phyloP scores from a whole-genome alignment of 345 rosid species.

The Hibiscus tridactylites region DNA sequence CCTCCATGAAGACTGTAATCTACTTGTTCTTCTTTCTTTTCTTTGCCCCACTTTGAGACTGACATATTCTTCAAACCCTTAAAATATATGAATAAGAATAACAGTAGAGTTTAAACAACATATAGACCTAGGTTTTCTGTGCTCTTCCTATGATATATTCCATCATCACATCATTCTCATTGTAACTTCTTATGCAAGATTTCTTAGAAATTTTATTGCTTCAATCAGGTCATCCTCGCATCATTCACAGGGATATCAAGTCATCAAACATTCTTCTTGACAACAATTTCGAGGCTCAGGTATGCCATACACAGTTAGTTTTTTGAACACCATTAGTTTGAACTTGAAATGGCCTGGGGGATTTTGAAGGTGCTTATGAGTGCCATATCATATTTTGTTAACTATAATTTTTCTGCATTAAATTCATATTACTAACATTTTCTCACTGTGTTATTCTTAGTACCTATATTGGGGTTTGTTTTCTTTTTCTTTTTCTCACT shows the following conservation, averaged over 20 bases:
- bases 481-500: not conserved
- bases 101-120: not conserved
- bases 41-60: not conserved
- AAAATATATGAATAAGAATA: not conserved
- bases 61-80: not conserved
- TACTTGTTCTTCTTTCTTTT: conserved; percentile 5
- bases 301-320: conserved; percentile 19
- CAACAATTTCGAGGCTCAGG: conserved; percentile 81
- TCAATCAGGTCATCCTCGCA: conserved; percentile 87
- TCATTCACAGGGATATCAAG: conserved; percentile 95
- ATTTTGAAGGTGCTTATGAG: conserved; percentile 7
- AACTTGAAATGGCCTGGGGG: conserved; percentile 7
- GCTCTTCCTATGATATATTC: not conserved
- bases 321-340: not conserved
- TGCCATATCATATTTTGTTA: not conserved
- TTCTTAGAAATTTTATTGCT: not conserved
- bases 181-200: not conserved
- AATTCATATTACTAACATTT: not conserved
- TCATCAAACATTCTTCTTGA: conserved; percentile 94
- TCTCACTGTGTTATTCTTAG: not conserved
- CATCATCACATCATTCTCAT: not conserved
- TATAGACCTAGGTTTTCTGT: not conserved
- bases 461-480: not conserved
- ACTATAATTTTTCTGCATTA: not conserved
- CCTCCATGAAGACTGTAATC: conserved; percentile 95